Conservation (phyloP, 305 asterid species). For the Fraxinus platypoda region DNA sequence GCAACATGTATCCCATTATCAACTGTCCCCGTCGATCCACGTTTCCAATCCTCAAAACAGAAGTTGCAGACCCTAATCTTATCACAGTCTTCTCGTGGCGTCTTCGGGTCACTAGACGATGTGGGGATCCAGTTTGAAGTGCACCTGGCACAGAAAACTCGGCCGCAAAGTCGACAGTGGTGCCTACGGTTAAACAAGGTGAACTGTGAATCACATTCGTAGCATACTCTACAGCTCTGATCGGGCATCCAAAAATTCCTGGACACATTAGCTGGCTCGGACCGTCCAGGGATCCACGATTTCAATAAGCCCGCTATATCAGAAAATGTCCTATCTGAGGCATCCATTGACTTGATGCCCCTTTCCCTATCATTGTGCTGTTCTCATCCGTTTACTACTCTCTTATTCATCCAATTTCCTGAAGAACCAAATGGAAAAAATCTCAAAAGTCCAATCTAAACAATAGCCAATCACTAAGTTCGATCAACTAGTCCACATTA, state of each 20-base stretch:
- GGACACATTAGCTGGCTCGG: conserved; percentile 70
- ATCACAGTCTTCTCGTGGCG: conserved; percentile 57
- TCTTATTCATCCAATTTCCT: conserved; percentile 35
- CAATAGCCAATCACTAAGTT: conserved; percentile 8
- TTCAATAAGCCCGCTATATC: conserved; percentile 61
- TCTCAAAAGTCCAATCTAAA: not conserved
- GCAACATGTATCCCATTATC: conserved; percentile 52
- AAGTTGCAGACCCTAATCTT: conserved; percentile 81
- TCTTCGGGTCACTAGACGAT: conserved; percentile 35
- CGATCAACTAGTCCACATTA: conserved; percentile 15
- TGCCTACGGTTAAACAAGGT: conserved; percentile 87
- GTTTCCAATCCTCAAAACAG: conserved; percentile 73
- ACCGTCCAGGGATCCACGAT: conserved; percentile 82
- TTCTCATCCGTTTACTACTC: conserved; percentile 54
- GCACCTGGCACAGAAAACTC: conserved; percentile 84
- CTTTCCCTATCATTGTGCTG: conserved; percentile 55
- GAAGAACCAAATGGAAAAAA: conserved; percentile 12
- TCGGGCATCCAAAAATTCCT: conserved; percentile 99
- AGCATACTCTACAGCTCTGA: conserved; percentile 93
- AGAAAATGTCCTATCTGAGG: conserved; percentile 48
- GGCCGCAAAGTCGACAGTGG: conserved; percentile 93
- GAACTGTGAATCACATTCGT: conserved; percentile 91
- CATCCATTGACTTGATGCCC: conserved; percentile 60
- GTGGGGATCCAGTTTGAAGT: conserved; percentile 80
- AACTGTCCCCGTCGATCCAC: conserved; percentile 38